Evolutionary conservation across 306 rosid species (phyloP), one percentile per base, ranked within the genome.

Genomic region (Malus sylvestris): DNA sequence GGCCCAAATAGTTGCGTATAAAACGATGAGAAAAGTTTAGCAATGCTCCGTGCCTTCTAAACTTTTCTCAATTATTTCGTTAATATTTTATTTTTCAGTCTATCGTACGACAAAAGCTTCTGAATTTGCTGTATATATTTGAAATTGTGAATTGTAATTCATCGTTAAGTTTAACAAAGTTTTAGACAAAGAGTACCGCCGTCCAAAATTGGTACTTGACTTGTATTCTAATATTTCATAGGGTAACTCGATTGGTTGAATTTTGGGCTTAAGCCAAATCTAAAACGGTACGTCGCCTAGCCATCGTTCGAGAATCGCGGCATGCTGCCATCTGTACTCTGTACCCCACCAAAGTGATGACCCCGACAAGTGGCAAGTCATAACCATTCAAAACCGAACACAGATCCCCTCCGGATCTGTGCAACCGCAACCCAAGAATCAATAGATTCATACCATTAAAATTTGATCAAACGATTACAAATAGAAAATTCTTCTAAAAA

Each of bases 401-500:
- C 35, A 32, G 35, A 4, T 32, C 5, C 35, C 4, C 6, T 32
- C 0, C 35, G 6, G 35, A 32, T 32, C 35, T 32, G 35, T 32
- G 35, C 35, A 32, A 32, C 6, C 5, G 5, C 5, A 32, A 2
- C 0, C 1, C 35, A 1, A 0, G 1, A 0, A 1, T 32, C 6
- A 32, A 32, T 32, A 0, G 35, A 0, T 32, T 5, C 1, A 0
- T 1, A 1, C 4, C 1, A 4, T 32, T 4, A 4, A 32, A 32
- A 32, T 4, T 32, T 32, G 0, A 4, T 32, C 0, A 0, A 32
- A 32, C 6, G 1, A 0, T 0, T 32, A 32, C 0, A 32, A 32
- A 4, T 0, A 32, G 0, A 0, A 32, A 0, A 0, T 27, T 1
- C 0, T 4, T 32, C 5, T 32, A 32, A 32, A 32, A 32, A 0